Conservation (phyloP, 2,329 filamentous ascomycete species). For the Botrytis fabae region DNA sequence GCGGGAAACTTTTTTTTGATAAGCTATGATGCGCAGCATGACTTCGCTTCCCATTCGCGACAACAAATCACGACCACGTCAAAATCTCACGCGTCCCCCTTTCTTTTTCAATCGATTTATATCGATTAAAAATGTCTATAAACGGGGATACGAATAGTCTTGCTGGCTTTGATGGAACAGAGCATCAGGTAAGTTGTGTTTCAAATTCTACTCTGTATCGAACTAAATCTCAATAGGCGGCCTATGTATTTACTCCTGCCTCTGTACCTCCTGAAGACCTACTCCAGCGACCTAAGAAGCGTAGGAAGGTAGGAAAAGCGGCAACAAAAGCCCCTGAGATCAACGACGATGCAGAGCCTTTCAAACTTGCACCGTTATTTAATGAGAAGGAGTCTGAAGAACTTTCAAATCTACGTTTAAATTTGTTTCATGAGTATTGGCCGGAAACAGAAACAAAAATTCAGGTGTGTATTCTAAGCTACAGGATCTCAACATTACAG, state of each 20-base stretch:
- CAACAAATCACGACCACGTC: constrained; percentile 26
- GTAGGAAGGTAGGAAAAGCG: constrained; percentile 40
- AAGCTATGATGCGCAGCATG: constrained; percentile 20
- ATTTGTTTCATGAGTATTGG: constrained; percentile 66
- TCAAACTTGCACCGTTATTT: constrained; percentile 54
- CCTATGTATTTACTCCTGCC: constrained; percentile 42
- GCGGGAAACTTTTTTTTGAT: constrained; percentile 29
- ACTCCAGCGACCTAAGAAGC: constrained; percentile 40
- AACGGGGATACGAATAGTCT: constrained; percentile 34
- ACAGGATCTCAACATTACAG: neutral
- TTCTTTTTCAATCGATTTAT: neutral
- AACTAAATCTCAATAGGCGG: constrained; percentile 36
- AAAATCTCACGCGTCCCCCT: constrained; percentile 18
- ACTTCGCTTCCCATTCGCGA: constrained; percentile 23
- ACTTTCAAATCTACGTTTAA: constrained; percentile 54
- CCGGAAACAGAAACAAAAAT: constrained; percentile 61
- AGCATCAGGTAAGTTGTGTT: constrained; percentile 39
- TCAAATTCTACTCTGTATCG: neutral
- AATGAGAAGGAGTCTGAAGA: constrained; percentile 53
- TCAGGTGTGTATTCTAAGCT: constrained; percentile 47
- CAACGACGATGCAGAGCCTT: constrained; percentile 7
- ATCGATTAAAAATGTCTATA: constrained; percentile 37
- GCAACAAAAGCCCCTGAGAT: constrained; percentile 22
- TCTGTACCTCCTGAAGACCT: constrained; percentile 29
- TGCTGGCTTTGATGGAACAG: constrained; percentile 36